A percentile compares a stretch with the other conserved stretches of the same genome.
These are phyloP conservation scores for Sporobolomyces roseus DNA, from an alignment of 768 basidiomycete genomes.

Conservation along the genomic window DNA sequence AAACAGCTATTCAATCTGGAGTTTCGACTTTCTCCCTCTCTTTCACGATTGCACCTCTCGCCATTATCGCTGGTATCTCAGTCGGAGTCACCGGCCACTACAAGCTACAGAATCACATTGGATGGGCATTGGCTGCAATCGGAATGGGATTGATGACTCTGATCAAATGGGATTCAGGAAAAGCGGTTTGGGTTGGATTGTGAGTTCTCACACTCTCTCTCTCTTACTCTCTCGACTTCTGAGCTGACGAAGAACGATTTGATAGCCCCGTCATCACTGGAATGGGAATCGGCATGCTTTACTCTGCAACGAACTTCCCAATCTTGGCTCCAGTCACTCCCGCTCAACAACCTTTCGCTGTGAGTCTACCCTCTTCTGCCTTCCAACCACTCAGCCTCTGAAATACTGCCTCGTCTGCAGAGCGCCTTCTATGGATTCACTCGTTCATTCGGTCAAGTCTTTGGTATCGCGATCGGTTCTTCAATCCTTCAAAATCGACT, in stretches of 20 bases:
- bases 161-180: slow-evolving; percentile 37
- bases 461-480: slow-evolving; percentile 27
- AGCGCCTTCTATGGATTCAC: slow-evolving; percentile 26
- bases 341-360: slow-evolving; percentile 52
- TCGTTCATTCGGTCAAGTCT: slow-evolving; percentile 27
- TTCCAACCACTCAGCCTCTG: slow-evolving; percentile 45
- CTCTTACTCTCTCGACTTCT: neutral
- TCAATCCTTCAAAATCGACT: slow-evolving; percentile 6
- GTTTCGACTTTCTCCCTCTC: slow-evolving; percentile 49
- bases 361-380: slow-evolving; percentile 51
- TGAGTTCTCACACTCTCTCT: slow-evolving; percentile 2
- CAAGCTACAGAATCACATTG: slow-evolving; percentile 48
- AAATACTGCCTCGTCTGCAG: neutral
- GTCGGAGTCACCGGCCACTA: slow-evolving; percentile 51
- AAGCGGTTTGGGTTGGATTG: slow-evolving; percentile 15
- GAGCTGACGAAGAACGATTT: neutral
- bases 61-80: slow-evolving; percentile 51
- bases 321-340: slow-evolving; percentile 55
- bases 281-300: slow-evolving; percentile 48
- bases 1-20: slow-evolving; percentile 47
- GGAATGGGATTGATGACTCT: slow-evolving; percentile 51
- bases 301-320: slow-evolving; percentile 51
- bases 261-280: slow-evolving; percentile 36
- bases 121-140: slow-evolving; percentile 50
- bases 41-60: slow-evolving; percentile 51